Evolutionary conservation across 1,139 yeast genomes (phyloP).

Genomic region (Kodamaea derodonti): DNA sequence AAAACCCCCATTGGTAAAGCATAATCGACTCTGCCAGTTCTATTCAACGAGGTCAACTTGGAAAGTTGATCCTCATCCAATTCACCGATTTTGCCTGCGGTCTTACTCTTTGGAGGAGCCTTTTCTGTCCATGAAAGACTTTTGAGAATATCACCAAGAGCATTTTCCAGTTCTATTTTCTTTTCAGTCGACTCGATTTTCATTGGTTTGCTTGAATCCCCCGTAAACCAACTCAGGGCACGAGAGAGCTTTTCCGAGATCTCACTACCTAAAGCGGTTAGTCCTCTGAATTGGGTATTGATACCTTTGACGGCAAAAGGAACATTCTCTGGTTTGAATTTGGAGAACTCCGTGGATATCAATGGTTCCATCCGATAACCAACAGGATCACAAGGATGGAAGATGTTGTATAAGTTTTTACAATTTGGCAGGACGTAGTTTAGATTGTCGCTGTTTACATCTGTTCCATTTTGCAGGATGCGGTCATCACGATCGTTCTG

Average conservation of each 20-base stretch:
- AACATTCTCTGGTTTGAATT: conserved; percentile 56
- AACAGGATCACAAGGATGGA: conserved; percentile 87
- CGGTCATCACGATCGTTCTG: conserved; percentile 10
- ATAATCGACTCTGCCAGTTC: conserved; percentile 78
- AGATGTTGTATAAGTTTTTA: conserved; percentile 64
- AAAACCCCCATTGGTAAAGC: conserved; percentile 74
- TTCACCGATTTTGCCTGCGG: conserved; percentile 16
- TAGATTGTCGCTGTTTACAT: conserved; percentile 12
- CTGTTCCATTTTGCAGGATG: not conserved
- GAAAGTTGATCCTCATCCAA: conserved; percentile 27
- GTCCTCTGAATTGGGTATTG: conserved; percentile 38
- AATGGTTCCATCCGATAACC: conserved; percentile 86
- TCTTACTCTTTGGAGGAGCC: conserved; percentile 5
- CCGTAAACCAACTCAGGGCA: conserved; percentile 45
- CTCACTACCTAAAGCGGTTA: conserved; percentile 41
- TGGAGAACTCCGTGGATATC: conserved; percentile 51
- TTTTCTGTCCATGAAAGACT: conserved; percentile 25
- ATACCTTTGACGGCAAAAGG: conserved; percentile 51
- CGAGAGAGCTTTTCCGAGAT: conserved; percentile 41
- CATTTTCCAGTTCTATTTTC: conserved; percentile 31
- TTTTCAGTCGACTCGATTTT: conserved; percentile 15
- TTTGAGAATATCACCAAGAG: conserved; percentile 42
- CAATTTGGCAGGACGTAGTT: conserved; percentile 46
- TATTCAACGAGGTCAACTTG: conserved; percentile 47
- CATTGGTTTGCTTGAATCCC: conserved; percentile 10